phyloP scores from a whole-genome alignment of 2,329 filamentous ascomycete genomes.

The Apiospora hydei region DNA sequence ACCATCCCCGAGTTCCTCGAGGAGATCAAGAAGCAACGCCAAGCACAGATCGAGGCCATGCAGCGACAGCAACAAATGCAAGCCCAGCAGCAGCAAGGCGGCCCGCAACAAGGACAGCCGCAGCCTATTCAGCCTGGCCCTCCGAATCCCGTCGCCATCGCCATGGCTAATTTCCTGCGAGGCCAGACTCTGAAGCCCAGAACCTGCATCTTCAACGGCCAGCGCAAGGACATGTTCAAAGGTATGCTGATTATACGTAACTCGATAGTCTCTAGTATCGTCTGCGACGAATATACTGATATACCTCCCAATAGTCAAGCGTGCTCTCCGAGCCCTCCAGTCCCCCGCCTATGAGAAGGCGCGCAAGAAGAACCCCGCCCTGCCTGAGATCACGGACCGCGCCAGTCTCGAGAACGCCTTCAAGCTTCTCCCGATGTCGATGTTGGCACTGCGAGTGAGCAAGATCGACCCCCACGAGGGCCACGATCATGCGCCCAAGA shows the following conservation, averaged over 20 bases:
- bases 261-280: neutral
- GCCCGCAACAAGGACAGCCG: slow-evolving; percentile 56
- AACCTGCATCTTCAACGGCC: slow-evolving; percentile 92
- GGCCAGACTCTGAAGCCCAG: slow-evolving; percentile 85
- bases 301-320: slow-evolving; percentile 73
- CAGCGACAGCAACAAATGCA: slow-evolving; percentile 47
- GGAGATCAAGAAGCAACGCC: slow-evolving; percentile 66
- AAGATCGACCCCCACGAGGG: slow-evolving; percentile 82
- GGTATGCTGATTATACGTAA: slow-evolving; percentile 57
- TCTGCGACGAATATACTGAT: slow-evolving; percentile 27
- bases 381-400: slow-evolving; percentile 88
- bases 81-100: slow-evolving; percentile 45
- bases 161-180: slow-evolving; percentile 87
- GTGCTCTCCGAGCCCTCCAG: slow-evolving; percentile 88
- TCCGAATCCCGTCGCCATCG: slow-evolving; percentile 86
- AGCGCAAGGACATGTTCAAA: slow-evolving; percentile 98
- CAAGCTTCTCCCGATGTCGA: slow-evolving; percentile 92
- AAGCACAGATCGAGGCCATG: slow-evolving; percentile 53
- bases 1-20: slow-evolving; percentile 84
- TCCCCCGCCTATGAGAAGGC: slow-evolving; percentile 91
- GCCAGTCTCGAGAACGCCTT: slow-evolving; percentile 91
- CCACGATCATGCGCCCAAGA: slow-evolving; percentile 75
- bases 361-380: slow-evolving; percentile 84
- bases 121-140: slow-evolving; percentile 79
- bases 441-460: slow-evolving; percentile 87